These are phyloP conservation scores for Capsella bursapastoris DNA, from an alignment of 345 rosid genomes.

Conservation along the genomic window DNA sequence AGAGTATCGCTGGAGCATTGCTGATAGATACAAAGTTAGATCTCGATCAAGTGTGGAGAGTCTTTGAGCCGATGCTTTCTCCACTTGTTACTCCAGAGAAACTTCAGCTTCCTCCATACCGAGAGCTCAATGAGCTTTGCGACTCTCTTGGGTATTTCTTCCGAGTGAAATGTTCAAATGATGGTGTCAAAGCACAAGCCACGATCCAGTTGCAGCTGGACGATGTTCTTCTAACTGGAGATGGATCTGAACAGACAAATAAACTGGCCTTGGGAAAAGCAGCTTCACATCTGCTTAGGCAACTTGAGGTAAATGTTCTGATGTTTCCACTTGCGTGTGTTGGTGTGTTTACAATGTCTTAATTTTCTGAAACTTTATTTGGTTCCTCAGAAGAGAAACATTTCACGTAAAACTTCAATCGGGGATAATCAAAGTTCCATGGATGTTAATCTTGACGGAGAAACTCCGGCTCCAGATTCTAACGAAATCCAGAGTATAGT, in stretches of 20 bases:
- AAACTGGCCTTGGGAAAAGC: conserved; percentile 87
- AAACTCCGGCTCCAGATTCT: conserved; percentile 25
- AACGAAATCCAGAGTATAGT: conserved; percentile 30
- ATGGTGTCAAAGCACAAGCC: conserved; percentile 62
- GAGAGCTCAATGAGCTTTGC: conserved; percentile 72
- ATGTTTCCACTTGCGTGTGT: conserved; percentile 16
- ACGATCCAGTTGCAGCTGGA: conserved; percentile 70
- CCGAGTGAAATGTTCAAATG: conserved; percentile 48
- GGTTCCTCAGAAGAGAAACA: conserved; percentile 59
- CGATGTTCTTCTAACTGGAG: conserved; percentile 64
- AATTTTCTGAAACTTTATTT: conserved; percentile 23
- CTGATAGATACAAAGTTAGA: conserved; percentile 71
- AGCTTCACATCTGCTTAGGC: conserved; percentile 69
- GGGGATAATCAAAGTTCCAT: conserved; percentile 46
- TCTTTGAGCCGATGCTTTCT: conserved; percentile 72
- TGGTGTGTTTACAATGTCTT: not conserved
- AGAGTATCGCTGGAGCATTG: conserved; percentile 87
- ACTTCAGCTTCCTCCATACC: conserved; percentile 78
- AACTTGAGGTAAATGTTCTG: conserved; percentile 69
- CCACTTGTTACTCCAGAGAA: conserved; percentile 85
- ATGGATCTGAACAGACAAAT: conserved; percentile 62
- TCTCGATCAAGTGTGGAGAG: conserved; percentile 79
- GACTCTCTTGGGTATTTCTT: conserved; percentile 77
- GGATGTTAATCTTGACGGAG: conserved; percentile 22
- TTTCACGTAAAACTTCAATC: conserved; percentile 45